phyloP scores from a whole-genome alignment of 306 rosid species.

The Sindora glabra region DNA sequence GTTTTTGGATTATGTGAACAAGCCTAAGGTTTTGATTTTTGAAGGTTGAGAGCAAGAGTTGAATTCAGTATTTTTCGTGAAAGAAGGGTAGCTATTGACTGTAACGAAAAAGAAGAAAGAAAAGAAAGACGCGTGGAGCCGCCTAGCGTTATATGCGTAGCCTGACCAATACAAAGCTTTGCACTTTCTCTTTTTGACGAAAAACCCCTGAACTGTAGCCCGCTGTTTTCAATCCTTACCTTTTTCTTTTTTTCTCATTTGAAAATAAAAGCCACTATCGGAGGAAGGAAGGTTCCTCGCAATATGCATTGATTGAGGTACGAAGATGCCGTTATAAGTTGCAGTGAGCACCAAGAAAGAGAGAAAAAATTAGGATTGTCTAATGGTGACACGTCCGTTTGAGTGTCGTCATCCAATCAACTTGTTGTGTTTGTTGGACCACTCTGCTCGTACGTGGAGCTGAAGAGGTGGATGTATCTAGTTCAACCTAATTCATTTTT shows the following conservation, averaged over 20 bases:
- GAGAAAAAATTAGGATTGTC: background rate
- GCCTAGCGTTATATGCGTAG: conserved; percentile 1
- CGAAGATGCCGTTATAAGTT: background rate
- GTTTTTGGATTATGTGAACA: background rate
- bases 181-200: background rate
- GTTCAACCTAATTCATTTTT: too few species aligned
- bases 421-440: too few species aligned
- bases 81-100: conserved; percentile 20
- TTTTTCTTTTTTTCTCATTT: background rate
- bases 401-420: background rate
- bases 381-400: background rate
- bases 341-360: background rate
- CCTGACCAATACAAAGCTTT: background rate
- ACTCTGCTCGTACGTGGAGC: too few species aligned
- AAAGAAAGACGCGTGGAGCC: conserved; percentile 21
- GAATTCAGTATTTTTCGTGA: conserved; percentile 12
- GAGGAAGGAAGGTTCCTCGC: too few species aligned
- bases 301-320: background rate
- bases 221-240: background rate
- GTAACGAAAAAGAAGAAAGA: background rate
- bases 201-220: background rate
- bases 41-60: too few species aligned
- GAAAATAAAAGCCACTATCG: too few species aligned
- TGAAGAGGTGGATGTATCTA: too few species aligned
- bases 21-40: background rate